Evolutionary conservation across 2,329 filamentous ascomycete genomes (phyloP).

Genomic region (Cercospora sojina): DNA sequence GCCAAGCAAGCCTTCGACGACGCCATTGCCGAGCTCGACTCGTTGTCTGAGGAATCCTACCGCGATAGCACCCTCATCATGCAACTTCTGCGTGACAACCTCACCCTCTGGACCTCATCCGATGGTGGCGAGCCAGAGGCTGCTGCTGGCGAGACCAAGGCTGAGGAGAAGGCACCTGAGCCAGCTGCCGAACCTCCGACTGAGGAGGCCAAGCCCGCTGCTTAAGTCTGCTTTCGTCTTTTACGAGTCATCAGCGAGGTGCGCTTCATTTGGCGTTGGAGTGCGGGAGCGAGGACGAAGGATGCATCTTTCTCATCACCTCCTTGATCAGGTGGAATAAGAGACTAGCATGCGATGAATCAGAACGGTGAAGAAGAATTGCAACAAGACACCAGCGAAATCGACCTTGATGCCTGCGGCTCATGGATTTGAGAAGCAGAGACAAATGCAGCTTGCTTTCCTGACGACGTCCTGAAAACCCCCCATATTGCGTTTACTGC

Average conservation of each 20-base stretch:
- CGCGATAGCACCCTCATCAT: conserved; percentile 99
- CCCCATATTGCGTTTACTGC: conserved; percentile 13
- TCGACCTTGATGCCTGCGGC: conserved; percentile 12
- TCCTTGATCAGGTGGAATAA: conserved; percentile 7
- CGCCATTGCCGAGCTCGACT: conserved; percentile 97
- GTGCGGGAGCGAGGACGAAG: conserved; percentile 20
- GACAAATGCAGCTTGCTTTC: conserved; percentile 11
- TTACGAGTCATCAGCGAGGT: conserved; percentile 23
- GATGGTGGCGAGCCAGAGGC: conserved; percentile 78
- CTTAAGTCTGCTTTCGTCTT: conserved; percentile 23
- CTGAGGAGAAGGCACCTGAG: conserved; percentile 49
- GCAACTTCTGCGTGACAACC: conserved; percentile 97
- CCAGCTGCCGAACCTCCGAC: conserved; percentile 50
- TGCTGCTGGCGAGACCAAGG: conserved; percentile 52
- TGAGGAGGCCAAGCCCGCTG: conserved; percentile 31
- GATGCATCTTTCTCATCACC: conserved; percentile 23
- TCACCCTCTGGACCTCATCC: conserved; percentile 96
- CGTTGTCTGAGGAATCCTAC: conserved; percentile 96
- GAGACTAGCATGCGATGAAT: conserved; percentile 17
- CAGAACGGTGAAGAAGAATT: conserved; percentile 16
- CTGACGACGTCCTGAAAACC: conserved; percentile 8
- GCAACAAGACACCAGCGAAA: conserved; percentile 16
- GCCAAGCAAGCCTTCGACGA: conserved; percentile 99
- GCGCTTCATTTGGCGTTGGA: conserved; percentile 24
- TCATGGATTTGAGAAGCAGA: conserved; percentile 12